A percentile compares a stretch with the other conserved stretches of the same genome.
phyloP scores from a whole-genome alignment of 176 grass and related monocot species.

The Phragmites australis region DNA sequence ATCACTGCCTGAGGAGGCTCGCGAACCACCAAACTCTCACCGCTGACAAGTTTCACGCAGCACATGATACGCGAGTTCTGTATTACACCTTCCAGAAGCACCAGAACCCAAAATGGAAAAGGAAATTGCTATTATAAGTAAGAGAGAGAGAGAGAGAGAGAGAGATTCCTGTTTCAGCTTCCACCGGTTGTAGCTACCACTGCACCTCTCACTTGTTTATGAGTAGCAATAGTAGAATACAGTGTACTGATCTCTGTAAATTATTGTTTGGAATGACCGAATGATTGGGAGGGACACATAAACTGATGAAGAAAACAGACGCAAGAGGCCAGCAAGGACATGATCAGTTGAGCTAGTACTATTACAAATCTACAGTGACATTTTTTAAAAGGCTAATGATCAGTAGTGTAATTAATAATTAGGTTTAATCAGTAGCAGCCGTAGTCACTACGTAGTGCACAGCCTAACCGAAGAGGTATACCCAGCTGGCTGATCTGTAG shows the following conservation, averaged over 20 bases:
- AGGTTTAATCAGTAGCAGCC: neutral
- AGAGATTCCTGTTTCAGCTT: slow-evolving; percentile 13
- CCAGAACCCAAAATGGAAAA: no score
- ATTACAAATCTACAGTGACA: neutral
- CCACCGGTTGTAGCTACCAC: neutral
- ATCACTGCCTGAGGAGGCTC: neutral
- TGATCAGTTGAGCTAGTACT: slow-evolving; percentile 6
- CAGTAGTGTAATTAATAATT: neutral
- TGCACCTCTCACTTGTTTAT: neutral
- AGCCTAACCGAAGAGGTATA: slow-evolving; percentile 4
- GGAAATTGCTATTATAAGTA: neutral
- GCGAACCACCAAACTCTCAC: neutral
- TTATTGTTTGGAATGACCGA: slow-evolving; percentile 20
- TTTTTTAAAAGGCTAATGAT: neutral
- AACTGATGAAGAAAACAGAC: neutral
- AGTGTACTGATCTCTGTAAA: neutral
- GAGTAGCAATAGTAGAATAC: neutral
- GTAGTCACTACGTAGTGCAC: neutral
- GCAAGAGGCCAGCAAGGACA: neutral
- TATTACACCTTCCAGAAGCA: neutral
- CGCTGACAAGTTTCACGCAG: neutral
- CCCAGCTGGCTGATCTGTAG: neutral
- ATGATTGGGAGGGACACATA: neutral
- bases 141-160: no score
- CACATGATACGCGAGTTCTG: neutral